Percentiles rank a stretch among this genome's conserved stretches.
phyloP scores from a whole-genome alignment of 345 rosid species.

The Hirschfeldia incana region DNA sequence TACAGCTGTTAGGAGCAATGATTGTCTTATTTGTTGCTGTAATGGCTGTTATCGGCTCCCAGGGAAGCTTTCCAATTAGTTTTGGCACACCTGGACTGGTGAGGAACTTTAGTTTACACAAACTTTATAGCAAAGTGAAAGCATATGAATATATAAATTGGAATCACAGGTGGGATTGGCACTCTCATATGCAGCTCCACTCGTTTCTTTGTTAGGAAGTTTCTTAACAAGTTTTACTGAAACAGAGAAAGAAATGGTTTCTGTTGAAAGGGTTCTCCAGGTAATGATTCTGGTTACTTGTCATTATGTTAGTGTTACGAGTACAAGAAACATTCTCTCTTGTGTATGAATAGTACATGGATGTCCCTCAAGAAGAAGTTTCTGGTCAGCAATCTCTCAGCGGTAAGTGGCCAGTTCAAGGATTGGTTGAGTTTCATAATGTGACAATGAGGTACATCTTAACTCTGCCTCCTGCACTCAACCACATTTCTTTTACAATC shows the following conservation, averaged over 20 bases:
- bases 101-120: constrained; percentile 29
- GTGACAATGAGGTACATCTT: constrained; percentile 79
- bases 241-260: constrained; percentile 96
- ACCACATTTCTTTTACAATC: constrained; percentile 57
- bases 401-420: constrained; percentile 71
- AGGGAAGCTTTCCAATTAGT: constrained; percentile 57
- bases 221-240: constrained; percentile 91
- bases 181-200: constrained; percentile 86
- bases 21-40: constrained; percentile 71
- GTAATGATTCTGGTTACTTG: constrained; percentile 38
- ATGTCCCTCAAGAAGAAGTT: constrained; percentile 78
- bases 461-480: constrained; percentile 70
- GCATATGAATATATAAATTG: background rate
- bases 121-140: background rate
- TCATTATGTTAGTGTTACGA: constrained; percentile 17
- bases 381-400: constrained; percentile 48
- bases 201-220: constrained; percentile 80
- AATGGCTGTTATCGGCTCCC: constrained; percentile 78
- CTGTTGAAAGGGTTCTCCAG: constrained; percentile 86
- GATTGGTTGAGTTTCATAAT: constrained; percentile 69
- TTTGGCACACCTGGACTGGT: constrained; percentile 95
- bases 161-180: constrained; percentile 80
- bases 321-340: constrained; percentile 12
- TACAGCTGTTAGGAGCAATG: constrained; percentile 76
- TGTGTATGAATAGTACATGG: constrained; percentile 63